Evolutionary conservation across 2,329 filamentous ascomycete species (phyloP).

Genomic region (Tolypocladium paradoxum): DNA sequence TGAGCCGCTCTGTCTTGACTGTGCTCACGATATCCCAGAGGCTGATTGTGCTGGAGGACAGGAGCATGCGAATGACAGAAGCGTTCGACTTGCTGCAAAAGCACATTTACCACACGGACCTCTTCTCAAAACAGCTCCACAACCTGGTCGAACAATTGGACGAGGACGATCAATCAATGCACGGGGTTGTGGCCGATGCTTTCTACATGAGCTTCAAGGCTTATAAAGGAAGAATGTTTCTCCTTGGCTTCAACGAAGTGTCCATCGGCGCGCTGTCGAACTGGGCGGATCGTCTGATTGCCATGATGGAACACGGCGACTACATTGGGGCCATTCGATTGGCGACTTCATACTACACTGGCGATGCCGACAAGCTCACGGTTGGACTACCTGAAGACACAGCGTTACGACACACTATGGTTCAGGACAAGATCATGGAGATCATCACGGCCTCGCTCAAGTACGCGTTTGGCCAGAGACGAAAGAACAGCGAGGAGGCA

Average conservation of each 20-base stretch:
- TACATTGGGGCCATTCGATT: constrained; percentile 85
- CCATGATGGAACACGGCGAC: constrained; percentile 93
- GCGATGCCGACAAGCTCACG: constrained; percentile 85
- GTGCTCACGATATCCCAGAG: constrained; percentile 91
- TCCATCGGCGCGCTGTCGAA: constrained; percentile 89
- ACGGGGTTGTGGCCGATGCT: constrained; percentile 91
- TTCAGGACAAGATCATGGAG: constrained; percentile 79
- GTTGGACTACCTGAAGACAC: constrained; percentile 87
- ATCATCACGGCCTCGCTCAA: constrained; percentile 89
- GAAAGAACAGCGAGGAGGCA: constrained; percentile 32
- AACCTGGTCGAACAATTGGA: constrained; percentile 78
- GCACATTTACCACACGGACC: constrained; percentile 82
- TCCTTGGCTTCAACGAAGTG: constrained; percentile 88
- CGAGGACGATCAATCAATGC: constrained; percentile 79
- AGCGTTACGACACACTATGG: constrained; percentile 62
- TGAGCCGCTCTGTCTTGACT: constrained; percentile 83
- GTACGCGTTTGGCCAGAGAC: constrained; percentile 67
- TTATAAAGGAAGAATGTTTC: constrained; percentile 87
- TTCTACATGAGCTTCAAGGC: constrained; percentile 97
- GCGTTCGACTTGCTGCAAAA: constrained; percentile 86
- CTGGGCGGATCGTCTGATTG: constrained; percentile 89
- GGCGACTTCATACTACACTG: constrained; percentile 85
- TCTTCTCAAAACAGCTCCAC: constrained; percentile 82
- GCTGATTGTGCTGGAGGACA: constrained; percentile 84
- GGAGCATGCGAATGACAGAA: constrained; percentile 81